These are phyloP conservation scores for Ceratocystis cubensis DNA, from an alignment of 2,329 filamentous ascomycete genomes.

Conservation along the genomic window DNA sequence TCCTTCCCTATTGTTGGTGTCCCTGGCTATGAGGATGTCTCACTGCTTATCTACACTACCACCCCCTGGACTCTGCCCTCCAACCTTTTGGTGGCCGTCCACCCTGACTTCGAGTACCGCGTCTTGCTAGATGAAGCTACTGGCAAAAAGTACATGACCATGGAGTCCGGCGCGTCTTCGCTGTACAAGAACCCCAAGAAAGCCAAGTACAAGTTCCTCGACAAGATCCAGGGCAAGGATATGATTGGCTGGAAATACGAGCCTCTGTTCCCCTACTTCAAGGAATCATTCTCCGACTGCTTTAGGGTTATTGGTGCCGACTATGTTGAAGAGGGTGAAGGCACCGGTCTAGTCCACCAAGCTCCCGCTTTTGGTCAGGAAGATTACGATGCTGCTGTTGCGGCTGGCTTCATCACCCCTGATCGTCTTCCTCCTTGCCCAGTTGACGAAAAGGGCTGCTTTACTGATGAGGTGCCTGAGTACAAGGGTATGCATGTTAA, in stretches of 20 bases:
- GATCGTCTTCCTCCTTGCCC: slow-evolving; percentile 55
- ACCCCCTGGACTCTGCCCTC: slow-evolving; percentile 71
- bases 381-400: slow-evolving; percentile 57
- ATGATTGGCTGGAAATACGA: slow-evolving; percentile 62
- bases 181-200: slow-evolving; percentile 68
- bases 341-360: slow-evolving; percentile 65
- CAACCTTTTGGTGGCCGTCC: slow-evolving; percentile 57
- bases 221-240: slow-evolving; percentile 53
- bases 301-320: slow-evolving; percentile 56
- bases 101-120: slow-evolving; percentile 68
- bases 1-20: slow-evolving; percentile 55
- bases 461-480: slow-evolving; percentile 25
- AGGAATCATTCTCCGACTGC: slow-evolving; percentile 55
- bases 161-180: slow-evolving; percentile 54
- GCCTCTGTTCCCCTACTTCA: slow-evolving; percentile 60
- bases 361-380: slow-evolving; percentile 65
- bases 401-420: slow-evolving; percentile 51
- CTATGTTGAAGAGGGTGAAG: slow-evolving; percentile 60
- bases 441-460: slow-evolving; percentile 42
- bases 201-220: slow-evolving; percentile 57
- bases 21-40: slow-evolving; percentile 50
- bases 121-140: slow-evolving; percentile 56
- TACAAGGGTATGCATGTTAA: slow-evolving; percentile 26
- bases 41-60: slow-evolving; percentile 44
- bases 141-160: slow-evolving; percentile 54